Percentiles rank a stretch among this genome's conserved stretches.
phyloP scores from a whole-genome alignment of 306 rosid species.

The Sechiopsis laciniata region DNA sequence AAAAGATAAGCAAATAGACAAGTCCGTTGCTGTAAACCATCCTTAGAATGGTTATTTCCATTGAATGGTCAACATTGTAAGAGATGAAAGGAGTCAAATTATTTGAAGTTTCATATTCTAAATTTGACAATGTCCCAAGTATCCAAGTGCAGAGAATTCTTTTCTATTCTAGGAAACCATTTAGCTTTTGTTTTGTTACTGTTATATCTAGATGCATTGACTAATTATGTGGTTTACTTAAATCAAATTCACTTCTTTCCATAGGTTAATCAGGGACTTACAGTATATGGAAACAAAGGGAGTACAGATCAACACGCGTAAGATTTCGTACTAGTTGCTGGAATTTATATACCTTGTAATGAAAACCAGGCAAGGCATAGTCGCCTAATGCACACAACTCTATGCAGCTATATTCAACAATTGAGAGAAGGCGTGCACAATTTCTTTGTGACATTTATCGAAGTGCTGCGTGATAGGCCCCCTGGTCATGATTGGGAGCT shows the following conservation, averaged over 20 bases:
- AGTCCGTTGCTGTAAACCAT: constrained; percentile 9
- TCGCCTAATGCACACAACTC: constrained; percentile 16
- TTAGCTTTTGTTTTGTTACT: neutral
- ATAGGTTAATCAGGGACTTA: constrained; percentile 85
- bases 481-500: constrained; percentile 99
- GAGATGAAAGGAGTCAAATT: neutral
- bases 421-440: constrained; percentile 98
- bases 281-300: constrained; percentile 89
- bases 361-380: neutral
- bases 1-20: neutral
- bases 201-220: neutral
- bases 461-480: constrained; percentile 93
- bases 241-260: constrained; percentile 24
- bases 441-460: constrained; percentile 89
- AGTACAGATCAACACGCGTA: constrained; percentile 98
- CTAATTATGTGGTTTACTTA: neutral
- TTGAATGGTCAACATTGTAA: neutral
- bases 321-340: constrained; percentile 32
- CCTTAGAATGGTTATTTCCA: neutral
- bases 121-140: neutral
- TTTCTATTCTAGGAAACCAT: neutral
- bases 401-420: constrained; percentile 85
- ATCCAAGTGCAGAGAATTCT: neutral
- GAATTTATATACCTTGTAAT: constrained; percentile 1
- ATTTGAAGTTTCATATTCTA: neutral